Conservation (phyloP, 208 protist species). For the Tetramitus jugosus region DNA sequence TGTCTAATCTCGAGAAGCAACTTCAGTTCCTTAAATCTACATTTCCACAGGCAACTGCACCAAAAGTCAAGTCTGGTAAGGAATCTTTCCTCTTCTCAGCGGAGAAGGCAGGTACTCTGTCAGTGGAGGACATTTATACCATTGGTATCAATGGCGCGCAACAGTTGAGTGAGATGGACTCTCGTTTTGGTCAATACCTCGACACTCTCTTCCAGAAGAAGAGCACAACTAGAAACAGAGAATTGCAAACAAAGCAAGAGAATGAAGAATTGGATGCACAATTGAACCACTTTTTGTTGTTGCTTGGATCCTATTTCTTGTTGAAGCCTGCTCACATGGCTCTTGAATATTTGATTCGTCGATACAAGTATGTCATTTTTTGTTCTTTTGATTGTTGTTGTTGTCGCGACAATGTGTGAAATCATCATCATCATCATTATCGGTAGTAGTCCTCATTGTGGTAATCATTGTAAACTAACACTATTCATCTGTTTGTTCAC, state of each 20-base stretch:
- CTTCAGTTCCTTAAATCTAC: background rate
- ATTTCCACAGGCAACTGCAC: background rate
- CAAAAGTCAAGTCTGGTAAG: background rate
- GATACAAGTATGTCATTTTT: slow-evolving; percentile 10
- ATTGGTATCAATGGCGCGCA: background rate
- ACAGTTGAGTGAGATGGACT: background rate
- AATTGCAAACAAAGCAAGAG: slow-evolving; percentile 30
- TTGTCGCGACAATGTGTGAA: no score
- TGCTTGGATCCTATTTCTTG: slow-evolving; percentile 38
- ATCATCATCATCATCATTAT: no score
- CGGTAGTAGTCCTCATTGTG: no score
- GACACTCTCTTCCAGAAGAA: background rate
- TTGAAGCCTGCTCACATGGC: slow-evolving; percentile 36
- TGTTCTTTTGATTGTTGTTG: no score
- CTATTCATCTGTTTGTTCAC: no score
- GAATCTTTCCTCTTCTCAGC: slow-evolving; percentile 8
- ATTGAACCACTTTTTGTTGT: slow-evolving; percentile 29
- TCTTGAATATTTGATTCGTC: slow-evolving; percentile 41
- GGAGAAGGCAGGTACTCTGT: background rate
- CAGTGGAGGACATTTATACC: background rate
- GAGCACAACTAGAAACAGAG: background rate
- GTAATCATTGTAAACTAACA: no score
- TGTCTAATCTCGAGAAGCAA: background rate
- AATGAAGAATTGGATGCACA: slow-evolving; percentile 33
- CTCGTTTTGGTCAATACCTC: background rate